These are phyloP conservation scores for Fusarium irregulare DNA, from an alignment of 2,329 filamentous ascomycete genomes.

Conservation along the genomic window DNA sequence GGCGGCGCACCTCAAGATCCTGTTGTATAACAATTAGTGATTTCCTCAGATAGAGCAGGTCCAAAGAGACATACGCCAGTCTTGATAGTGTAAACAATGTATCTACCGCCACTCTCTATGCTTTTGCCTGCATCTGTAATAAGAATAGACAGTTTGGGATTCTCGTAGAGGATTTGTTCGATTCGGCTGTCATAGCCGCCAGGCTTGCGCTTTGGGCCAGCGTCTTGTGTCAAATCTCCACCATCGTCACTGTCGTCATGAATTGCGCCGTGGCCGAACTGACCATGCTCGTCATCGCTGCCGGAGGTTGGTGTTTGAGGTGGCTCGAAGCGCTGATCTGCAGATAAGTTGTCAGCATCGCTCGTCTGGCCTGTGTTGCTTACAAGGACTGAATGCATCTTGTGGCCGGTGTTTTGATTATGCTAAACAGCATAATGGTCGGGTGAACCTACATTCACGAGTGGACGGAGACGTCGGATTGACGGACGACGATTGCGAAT, in stretches of 20 bases:
- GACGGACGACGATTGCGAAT: conserved; percentile 77
- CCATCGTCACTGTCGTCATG: conserved; percentile 61
- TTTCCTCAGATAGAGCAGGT: neutral
- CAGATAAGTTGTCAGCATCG: conserved; percentile 20
- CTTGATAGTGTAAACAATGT: conserved; percentile 96
- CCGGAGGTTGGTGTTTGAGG: conserved; percentile 79
- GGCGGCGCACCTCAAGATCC: conserved; percentile 93
- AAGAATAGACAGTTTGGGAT: conserved; percentile 87
- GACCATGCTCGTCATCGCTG: conserved; percentile 68
- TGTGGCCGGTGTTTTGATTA: neutral
- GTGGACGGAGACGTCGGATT: conserved; percentile 72
- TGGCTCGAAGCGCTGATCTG: conserved; percentile 65
- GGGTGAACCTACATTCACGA: conserved; percentile 66
- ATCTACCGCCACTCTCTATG: conserved; percentile 87
- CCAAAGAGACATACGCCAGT: conserved; percentile 76
- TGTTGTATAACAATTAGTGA: conserved; percentile 52
- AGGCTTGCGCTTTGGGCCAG: conserved; percentile 73
- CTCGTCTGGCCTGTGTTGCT: conserved; percentile 1
- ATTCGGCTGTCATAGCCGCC: conserved; percentile 94
- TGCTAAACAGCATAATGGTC: conserved; percentile 1
- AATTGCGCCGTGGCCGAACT: conserved; percentile 43
- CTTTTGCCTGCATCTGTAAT: conserved; percentile 98
- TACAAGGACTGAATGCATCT: conserved; percentile 5
- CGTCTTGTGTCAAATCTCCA: conserved; percentile 55
- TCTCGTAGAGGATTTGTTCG: conserved; percentile 97